Percentiles rank a stretch among this genome's conserved stretches.
These are phyloP conservation scores for Flaveria brownii DNA, from an alignment of 129 eudicot species.

Conservation along the genomic window DNA sequence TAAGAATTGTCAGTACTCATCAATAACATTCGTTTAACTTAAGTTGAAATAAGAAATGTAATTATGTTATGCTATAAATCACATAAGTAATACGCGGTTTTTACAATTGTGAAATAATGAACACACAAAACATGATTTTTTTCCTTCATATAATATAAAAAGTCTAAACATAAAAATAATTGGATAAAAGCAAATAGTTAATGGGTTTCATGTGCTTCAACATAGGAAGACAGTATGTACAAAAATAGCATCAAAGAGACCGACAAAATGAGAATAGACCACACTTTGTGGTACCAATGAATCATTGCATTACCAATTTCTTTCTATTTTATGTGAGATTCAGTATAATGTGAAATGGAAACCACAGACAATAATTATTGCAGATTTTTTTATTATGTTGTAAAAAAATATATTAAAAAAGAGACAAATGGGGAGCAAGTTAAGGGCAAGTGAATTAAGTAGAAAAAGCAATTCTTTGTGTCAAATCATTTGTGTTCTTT, in stretches of 20 bases:
- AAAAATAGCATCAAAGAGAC: conserved; percentile 32
- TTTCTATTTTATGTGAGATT: neutral
- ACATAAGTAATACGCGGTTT: neutral
- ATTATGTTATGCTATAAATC: too few species aligned
- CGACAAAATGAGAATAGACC: conserved; percentile 40
- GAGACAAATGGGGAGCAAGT: conserved; percentile 8
- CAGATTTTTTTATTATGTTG: neutral
- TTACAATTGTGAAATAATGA: too few species aligned
- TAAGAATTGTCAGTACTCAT: neutral
- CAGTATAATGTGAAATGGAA: neutral
- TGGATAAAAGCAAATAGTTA: conserved; percentile 18
- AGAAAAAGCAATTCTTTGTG: conserved; percentile 27
- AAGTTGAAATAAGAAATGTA: neutral
- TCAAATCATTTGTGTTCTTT: conserved; percentile 15
- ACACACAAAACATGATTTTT: neutral
- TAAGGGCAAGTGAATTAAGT: conserved; percentile 6
- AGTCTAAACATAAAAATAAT: neutral
- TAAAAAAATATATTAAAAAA: neutral
- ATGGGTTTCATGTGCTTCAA: conserved; percentile 25
- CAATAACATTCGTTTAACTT: neutral
- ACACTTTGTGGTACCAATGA: conserved; percentile 43
- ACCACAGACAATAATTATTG: conserved; percentile 7
- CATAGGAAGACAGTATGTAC: conserved; percentile 35
- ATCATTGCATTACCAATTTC: conserved; percentile 34
- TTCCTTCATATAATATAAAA: neutral